Percentiles rank a stretch among this genome's conserved stretches.
Evolutionary conservation across 2,329 filamentous ascomycete species (phyloP).

Genomic region (Colletotrichum falcatum): DNA sequence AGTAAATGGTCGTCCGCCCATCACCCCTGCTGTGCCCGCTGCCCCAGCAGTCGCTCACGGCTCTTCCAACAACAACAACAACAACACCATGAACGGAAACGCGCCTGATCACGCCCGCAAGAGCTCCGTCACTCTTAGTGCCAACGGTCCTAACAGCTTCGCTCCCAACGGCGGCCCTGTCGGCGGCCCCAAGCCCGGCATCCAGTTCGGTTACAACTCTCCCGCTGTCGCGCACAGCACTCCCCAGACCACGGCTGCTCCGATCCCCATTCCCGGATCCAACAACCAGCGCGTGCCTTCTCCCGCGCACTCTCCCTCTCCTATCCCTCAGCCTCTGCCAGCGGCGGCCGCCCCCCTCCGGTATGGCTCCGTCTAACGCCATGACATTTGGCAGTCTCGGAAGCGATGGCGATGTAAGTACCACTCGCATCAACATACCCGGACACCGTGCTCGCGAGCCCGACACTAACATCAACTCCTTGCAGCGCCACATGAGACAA

Average conservation of each 20-base stretch:
- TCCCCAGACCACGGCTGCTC: constrained; percentile 67
- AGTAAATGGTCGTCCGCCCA: constrained; percentile 85
- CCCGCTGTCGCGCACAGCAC: constrained; percentile 75
- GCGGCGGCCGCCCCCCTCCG: constrained; percentile 88
- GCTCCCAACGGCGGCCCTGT: constrained; percentile 78
- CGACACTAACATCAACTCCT: constrained; percentile 5
- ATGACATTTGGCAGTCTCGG: constrained; percentile 88
- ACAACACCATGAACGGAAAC: constrained; percentile 73
- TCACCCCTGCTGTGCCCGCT: constrained; percentile 76
- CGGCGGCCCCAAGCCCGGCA: constrained; percentile 71
- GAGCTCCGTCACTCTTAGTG: constrained; percentile 90
- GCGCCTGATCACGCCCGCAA: constrained; percentile 83
- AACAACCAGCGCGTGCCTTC: constrained; percentile 78
- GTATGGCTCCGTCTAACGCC: constrained; percentile 74
- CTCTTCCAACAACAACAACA: constrained; percentile 56
- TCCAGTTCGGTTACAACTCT: constrained; percentile 88
- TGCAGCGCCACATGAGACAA: constrained; percentile 76
- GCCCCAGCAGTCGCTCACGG: constrained; percentile 72
- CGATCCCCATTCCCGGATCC: constrained; percentile 72
- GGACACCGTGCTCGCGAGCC: neutral
- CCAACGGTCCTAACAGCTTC: constrained; percentile 81
- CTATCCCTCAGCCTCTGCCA: constrained; percentile 87
- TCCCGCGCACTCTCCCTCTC: constrained; percentile 89
- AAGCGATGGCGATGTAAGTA: constrained; percentile 83
- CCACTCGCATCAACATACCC: constrained; percentile 6